Percentiles rank a stretch among this genome's conserved stretches.
phyloP scores from a whole-genome alignment of 2,329 filamentous ascomycete genomes.

The Ambrosiella cleistominuta region DNA sequence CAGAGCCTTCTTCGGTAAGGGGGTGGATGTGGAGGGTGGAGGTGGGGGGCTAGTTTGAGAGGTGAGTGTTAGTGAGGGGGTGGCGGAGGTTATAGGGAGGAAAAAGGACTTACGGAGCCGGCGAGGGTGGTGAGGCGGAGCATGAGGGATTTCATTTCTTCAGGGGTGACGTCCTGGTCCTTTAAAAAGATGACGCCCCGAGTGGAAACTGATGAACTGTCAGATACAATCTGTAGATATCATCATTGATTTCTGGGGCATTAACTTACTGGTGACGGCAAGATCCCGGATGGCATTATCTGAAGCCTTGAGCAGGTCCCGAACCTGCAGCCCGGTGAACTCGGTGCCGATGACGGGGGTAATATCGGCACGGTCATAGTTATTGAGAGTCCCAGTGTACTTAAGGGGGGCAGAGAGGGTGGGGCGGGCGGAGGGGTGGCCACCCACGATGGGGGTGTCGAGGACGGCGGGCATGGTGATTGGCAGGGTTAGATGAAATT shows the following conservation, averaged over 20 bases:
- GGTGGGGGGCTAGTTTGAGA: slow-evolving; percentile 25
- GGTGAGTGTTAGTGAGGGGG: slow-evolving; percentile 16
- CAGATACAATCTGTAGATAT: no score
- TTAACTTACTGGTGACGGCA: slow-evolving; percentile 36
- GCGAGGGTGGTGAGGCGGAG: slow-evolving; percentile 40
- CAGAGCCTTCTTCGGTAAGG: slow-evolving; percentile 34
- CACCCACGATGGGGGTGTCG: slow-evolving; percentile 4
- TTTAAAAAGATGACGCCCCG: slow-evolving; percentile 50
- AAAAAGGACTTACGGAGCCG: slow-evolving; percentile 19
- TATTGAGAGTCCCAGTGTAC: slow-evolving; percentile 24
- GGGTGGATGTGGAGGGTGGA: slow-evolving; percentile 45
- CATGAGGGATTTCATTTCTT: slow-evolving; percentile 42
- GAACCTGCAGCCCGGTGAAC: slow-evolving; percentile 31
- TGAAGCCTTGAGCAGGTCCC: slow-evolving; percentile 30
- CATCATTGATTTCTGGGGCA: background rate
- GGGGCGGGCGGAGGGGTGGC: slow-evolving; percentile 8
- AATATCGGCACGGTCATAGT: slow-evolving; percentile 29
- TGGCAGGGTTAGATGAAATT: background rate
- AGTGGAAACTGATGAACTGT: slow-evolving; percentile 32
- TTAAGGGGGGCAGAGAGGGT: slow-evolving; percentile 17
- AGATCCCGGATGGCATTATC: slow-evolving; percentile 42
- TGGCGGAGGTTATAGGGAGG: background rate
- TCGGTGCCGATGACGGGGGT: slow-evolving; percentile 40
- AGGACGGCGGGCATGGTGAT: slow-evolving; percentile 9
- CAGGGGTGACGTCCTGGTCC: slow-evolving; percentile 38